Conservation (phyloP, 1,139 yeast genomes). For the Candida labiduridarum region DNA sequence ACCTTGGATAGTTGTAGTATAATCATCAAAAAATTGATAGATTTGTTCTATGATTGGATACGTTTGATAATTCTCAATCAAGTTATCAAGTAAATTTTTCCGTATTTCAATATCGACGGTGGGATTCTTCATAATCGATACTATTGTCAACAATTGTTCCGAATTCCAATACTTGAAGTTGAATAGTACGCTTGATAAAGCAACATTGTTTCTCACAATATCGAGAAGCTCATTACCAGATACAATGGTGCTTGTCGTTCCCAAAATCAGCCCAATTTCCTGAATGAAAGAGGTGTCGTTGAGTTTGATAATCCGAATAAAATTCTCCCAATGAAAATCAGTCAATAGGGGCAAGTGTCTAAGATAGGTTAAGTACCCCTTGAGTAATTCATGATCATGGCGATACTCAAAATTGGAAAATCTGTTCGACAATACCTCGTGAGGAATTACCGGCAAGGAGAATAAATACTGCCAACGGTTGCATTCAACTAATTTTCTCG, state of each 20-base stretch:
- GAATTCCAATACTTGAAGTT: conserved; percentile 18
- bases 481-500: conserved; percentile 8
- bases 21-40: conserved; percentile 53
- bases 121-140: conserved; percentile 21
- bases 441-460: conserved; percentile 8
- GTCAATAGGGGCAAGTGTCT: conserved; percentile 1
- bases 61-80: conserved; percentile 13
- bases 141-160: conserved; percentile 16
- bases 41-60: conserved; percentile 35
- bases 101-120: conserved; percentile 30
- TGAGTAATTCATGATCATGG: conserved; percentile 33
- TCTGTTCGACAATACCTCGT: conserved; percentile 1
- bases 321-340: conserved; percentile 20
- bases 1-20: conserved; percentile 69
- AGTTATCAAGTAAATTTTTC: conserved; percentile 23
- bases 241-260: conserved; percentile 23
- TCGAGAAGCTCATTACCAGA: background rate
- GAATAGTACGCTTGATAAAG: conserved; percentile 38
- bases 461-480: conserved; percentile 14
- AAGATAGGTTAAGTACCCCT: conserved; percentile 28
- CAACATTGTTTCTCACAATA: conserved; percentile 16
- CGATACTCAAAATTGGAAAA: conserved; percentile 32
- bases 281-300: conserved; percentile 13
- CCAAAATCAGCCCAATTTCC: conserved; percentile 28
- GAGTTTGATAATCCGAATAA: conserved; percentile 22